Evolutionary conservation across 2,329 filamentous ascomycete genomes (phyloP).

Genomic region (Colletotrichum caudatum): DNA sequence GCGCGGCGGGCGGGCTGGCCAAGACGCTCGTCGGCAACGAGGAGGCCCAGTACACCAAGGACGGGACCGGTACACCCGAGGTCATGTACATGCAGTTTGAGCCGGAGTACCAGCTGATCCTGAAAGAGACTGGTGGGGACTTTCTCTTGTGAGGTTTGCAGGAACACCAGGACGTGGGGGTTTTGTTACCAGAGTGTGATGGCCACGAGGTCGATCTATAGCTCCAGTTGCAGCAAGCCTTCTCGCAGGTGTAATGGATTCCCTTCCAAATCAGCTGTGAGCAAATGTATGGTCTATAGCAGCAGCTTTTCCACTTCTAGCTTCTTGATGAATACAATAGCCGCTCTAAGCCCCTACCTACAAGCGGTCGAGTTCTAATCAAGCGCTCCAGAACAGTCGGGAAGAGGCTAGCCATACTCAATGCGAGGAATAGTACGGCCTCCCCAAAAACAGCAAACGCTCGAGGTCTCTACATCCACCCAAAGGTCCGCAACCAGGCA

Average conservation of each 20-base stretch:
- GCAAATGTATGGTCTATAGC: not conserved
- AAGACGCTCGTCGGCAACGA: constrained; percentile 56
- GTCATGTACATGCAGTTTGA: constrained; percentile 53
- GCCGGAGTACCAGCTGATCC: constrained; percentile 49
- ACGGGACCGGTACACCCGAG: constrained; percentile 44
- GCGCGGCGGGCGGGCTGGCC: constrained; percentile 44
- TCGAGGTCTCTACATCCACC: no score
- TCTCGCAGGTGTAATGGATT: not conserved
- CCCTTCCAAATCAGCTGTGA: not conserved
- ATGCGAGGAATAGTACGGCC: no score
- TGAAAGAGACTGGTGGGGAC: constrained; percentile 49
- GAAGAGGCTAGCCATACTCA: no score
- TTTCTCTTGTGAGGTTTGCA: constrained; percentile 45
- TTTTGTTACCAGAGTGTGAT: constrained; percentile 43
- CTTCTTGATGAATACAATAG: no score
- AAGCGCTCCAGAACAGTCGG: no score
- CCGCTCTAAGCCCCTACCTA: no score
- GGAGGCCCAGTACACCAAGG: constrained; percentile 53
- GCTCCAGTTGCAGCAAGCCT: not conserved
- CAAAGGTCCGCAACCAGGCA: no score
- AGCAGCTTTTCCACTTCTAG: no score
- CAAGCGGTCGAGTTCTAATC: no score
- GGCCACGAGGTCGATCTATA: not conserved
- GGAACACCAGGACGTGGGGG: not conserved
- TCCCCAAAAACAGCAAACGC: no score